Conservation (phyloP, 2,329 filamentous ascomycete genomes). For the Clarireedia monteithiana region DNA sequence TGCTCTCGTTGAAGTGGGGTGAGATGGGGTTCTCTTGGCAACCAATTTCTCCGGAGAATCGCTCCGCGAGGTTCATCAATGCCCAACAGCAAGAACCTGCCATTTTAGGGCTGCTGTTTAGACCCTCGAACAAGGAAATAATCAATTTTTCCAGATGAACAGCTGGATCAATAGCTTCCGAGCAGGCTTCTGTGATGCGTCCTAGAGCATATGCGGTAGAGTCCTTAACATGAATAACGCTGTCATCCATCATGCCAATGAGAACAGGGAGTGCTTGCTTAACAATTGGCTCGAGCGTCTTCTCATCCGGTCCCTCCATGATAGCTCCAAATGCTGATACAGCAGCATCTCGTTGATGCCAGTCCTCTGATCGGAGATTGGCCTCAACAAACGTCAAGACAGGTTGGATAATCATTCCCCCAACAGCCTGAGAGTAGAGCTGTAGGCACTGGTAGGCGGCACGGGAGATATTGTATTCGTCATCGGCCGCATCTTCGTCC, state of each 20-base stretch:
- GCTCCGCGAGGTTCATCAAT: slow-evolving; percentile 94
- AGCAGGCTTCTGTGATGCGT: slow-evolving; percentile 89
- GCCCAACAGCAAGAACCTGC: slow-evolving; percentile 98
- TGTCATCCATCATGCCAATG: slow-evolving; percentile 86
- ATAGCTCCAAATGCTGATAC: slow-evolving; percentile 97
- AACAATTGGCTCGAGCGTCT: slow-evolving; percentile 84
- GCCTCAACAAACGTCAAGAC: slow-evolving; percentile 88
- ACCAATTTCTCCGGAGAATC: slow-evolving; percentile 82
- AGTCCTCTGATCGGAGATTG: slow-evolving; percentile 84
- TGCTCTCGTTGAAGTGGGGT: slow-evolving; percentile 86
- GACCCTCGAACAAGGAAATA: slow-evolving; percentile 78
- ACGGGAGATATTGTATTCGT: slow-evolving; percentile 94
- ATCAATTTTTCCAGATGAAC: slow-evolving; percentile 81
- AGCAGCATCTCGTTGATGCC: slow-evolving; percentile 90
- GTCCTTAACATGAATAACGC: slow-evolving; percentile 83
- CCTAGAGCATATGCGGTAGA: slow-evolving; percentile 94
- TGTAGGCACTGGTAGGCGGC: slow-evolving; percentile 95
- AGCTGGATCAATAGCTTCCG: slow-evolving; percentile 80
- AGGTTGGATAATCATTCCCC: slow-evolving; percentile 72
- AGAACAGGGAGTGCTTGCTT: slow-evolving; percentile 91
- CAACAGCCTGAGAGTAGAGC: slow-evolving; percentile 89
- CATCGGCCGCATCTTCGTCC: slow-evolving; percentile 92
- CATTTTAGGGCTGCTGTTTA: slow-evolving; percentile 92
- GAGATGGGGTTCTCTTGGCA: slow-evolving; percentile 75
- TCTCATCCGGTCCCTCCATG: slow-evolving; percentile 96